A percentile compares a stretch with the other conserved stretches of the same genome.
These are phyloP conservation scores for Aspergillus sp. DNA, from an alignment of 2,329 filamentous ascomycete genomes.

Conservation along the genomic window DNA sequence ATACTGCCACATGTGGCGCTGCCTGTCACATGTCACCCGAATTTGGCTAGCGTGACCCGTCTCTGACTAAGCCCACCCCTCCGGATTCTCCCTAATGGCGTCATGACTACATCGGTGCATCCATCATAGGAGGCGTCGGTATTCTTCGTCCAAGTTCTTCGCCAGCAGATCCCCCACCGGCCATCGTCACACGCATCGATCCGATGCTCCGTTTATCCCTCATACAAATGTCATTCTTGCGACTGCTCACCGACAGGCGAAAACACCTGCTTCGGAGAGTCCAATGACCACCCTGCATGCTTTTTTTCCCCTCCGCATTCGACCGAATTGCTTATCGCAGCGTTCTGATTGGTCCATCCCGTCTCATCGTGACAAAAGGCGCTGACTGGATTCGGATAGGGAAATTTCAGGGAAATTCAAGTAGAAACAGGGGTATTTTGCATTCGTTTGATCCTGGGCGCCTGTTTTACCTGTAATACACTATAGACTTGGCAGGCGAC, in stretches of 20 bases:
- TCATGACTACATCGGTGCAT: not conserved
- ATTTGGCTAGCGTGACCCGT: not conserved
- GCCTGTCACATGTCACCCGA: not conserved
- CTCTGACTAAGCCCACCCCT: not conserved
- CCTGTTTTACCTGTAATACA: not conserved
- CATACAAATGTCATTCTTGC: no score
- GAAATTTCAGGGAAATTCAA: not conserved
- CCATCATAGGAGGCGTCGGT: no score
- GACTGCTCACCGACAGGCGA: no score
- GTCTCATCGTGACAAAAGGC: constrained; percentile 28
- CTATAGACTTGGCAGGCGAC: no score
- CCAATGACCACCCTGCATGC: no score
- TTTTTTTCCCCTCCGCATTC: constrained; percentile 6
- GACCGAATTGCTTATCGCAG: constrained; percentile 26
- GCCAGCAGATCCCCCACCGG: no score
- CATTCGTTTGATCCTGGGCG: not conserved
- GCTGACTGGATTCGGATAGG: constrained; percentile 26
- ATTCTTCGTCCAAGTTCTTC: no score
- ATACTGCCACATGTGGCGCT: no score
- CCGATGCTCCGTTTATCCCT: no score
- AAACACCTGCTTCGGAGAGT: no score
- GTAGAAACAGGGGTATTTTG: not conserved
- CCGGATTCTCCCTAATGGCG: not conserved
- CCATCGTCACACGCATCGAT: no score
- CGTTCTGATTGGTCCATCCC: constrained; percentile 21